Conservation (phyloP, 2,329 filamentous ascomycete species). For the Graphilbum ipis-grandicollis region DNA sequence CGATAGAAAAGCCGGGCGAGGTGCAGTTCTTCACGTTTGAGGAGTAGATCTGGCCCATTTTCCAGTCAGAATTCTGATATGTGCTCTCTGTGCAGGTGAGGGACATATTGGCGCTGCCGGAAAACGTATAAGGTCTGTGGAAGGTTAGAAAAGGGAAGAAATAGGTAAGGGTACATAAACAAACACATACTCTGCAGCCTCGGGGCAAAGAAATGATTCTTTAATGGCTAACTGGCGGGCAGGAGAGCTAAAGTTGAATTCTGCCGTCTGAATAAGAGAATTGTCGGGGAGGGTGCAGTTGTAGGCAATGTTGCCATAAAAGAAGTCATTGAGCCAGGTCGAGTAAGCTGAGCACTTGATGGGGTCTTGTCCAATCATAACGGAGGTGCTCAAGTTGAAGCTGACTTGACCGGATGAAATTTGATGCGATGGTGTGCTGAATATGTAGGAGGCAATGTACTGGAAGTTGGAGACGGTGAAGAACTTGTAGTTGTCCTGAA, state of each 20-base stretch:
- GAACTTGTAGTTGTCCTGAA: constrained; percentile 12
- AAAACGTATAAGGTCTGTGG: constrained; percentile 15
- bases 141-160: neutral
- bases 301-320: constrained; percentile 28
- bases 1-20: neutral
- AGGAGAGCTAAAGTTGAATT: constrained; percentile 25
- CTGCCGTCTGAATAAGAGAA: constrained; percentile 14
- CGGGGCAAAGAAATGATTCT: constrained; percentile 30
- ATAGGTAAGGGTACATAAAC: constrained; percentile 14
- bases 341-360: constrained; percentile 24
- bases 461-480: constrained; percentile 28
- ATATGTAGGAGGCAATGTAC: constrained; percentile 30
- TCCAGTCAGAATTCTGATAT: constrained; percentile 22
- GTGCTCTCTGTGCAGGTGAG: constrained; percentile 17
- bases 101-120: constrained; percentile 16
- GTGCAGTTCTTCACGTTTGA: neutral
- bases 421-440: constrained; percentile 33
- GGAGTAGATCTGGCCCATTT: constrained; percentile 21
- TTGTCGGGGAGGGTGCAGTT: constrained; percentile 17
- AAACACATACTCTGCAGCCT: constrained; percentile 19
- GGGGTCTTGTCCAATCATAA: constrained; percentile 2
- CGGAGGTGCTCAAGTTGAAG: constrained; percentile 32
- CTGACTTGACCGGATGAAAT: constrained; percentile 27
- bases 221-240: constrained; percentile 21
- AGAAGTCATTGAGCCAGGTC: constrained; percentile 27